These are phyloP conservation scores for Torrubiella hemipterigena DNA, from an alignment of 2,329 filamentous ascomycete species.

Conservation along the genomic window DNA sequence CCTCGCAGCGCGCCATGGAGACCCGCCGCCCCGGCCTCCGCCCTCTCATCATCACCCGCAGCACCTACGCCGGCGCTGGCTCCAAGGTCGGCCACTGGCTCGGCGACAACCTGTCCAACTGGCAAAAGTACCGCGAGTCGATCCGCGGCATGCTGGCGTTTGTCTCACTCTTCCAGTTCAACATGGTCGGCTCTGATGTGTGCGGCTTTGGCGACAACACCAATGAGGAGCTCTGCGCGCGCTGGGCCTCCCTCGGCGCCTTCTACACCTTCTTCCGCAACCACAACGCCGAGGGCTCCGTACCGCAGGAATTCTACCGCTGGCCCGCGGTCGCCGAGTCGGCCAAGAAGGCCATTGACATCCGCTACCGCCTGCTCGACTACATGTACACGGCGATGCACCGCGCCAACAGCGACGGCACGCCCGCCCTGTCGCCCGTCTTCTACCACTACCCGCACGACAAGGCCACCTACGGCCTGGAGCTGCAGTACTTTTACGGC, in stretches of 20 bases:
- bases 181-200: conserved; percentile 60
- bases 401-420: conserved; percentile 45
- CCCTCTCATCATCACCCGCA: conserved; percentile 75
- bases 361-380: conserved; percentile 69
- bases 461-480: conserved; percentile 28
- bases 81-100: conserved; percentile 75
- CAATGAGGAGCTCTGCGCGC: conserved; percentile 51
- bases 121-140: conserved; percentile 62
- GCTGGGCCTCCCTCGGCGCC: conserved; percentile 59
- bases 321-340: conserved; percentile 53
- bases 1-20: conserved; percentile 61
- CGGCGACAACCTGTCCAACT: conserved; percentile 60
- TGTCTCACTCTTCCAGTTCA: conserved; percentile 54
- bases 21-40: conserved; percentile 53
- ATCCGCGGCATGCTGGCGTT: conserved; percentile 71
- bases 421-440: conserved; percentile 55
- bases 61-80: conserved; percentile 68
- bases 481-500: conserved; percentile 40
- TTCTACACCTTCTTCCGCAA: conserved; percentile 63
- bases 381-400: conserved; percentile 67
- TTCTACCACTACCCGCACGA: conserved; percentile 58
- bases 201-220: conserved; percentile 63
- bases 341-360: conserved; percentile 55
- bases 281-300: conserved; percentile 40
- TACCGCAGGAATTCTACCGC: conserved; percentile 54